A percentile compares a stretch with the other conserved stretches of the same genome.
Conservation (phyloP, 1,139 yeast genomes). For the Zygoascus sp. region DNA sequence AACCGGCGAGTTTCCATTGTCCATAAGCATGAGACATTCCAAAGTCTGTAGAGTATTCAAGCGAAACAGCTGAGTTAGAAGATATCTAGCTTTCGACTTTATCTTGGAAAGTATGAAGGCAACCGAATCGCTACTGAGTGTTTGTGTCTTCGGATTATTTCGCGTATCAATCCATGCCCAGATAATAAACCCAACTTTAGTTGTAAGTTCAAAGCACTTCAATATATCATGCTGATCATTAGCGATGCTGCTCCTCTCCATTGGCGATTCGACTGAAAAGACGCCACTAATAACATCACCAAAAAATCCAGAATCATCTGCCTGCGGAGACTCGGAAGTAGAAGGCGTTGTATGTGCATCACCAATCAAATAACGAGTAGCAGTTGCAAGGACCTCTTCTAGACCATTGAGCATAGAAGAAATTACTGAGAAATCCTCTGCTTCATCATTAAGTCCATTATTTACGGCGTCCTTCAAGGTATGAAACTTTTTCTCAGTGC, state of each 20-base stretch:
- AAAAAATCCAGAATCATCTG: constrained; percentile 42
- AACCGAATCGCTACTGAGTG: constrained; percentile 39
- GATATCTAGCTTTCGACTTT: constrained; percentile 64
- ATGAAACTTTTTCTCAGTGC: constrained; percentile 1
- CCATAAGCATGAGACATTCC: constrained; percentile 45
- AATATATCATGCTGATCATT: constrained; percentile 50
- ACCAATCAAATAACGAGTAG: constrained; percentile 44
- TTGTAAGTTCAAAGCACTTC: constrained; percentile 60
- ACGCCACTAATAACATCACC: constrained; percentile 84
- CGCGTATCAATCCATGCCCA: constrained; percentile 73
- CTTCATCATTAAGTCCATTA: background rate
- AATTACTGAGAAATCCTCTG: constrained; percentile 6
- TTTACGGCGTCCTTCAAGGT: background rate
- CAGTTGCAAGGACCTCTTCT: constrained; percentile 55
- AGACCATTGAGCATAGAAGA: constrained; percentile 50
- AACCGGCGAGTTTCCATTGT: constrained; percentile 28
- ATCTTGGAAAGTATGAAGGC: constrained; percentile 61
- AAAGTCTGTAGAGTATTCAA: constrained; percentile 72
- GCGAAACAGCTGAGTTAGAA: constrained; percentile 63
- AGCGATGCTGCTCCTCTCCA: constrained; percentile 50
- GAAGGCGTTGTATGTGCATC: background rate
- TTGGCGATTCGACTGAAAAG: constrained; percentile 72
- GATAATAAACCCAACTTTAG: constrained; percentile 50
- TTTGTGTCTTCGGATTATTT: background rate
- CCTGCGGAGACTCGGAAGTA: background rate